phyloP scores from a whole-genome alignment of 352 stramenopile species.

The Stramenopiles sp. region DNA sequence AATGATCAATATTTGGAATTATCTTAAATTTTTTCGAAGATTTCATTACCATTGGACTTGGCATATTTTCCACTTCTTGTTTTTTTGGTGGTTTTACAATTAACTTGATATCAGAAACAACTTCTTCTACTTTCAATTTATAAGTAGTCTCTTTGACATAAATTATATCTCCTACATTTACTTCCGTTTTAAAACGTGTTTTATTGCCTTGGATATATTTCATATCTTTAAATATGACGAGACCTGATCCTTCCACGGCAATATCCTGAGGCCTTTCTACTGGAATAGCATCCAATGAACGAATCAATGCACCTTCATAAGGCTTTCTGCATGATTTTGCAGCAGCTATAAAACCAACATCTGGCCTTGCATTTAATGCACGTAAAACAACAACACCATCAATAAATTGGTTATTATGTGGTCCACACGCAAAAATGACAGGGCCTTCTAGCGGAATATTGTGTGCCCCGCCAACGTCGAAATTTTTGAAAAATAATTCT shows the following conservation, averaged over 20 bases:
- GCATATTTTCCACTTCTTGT: background rate
- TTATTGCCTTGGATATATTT: slow-evolving; percentile 28
- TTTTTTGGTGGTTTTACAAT: slow-evolving; percentile 31
- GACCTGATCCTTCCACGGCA: slow-evolving; percentile 39
- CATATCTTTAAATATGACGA: slow-evolving; percentile 25
- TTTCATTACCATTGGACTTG: slow-evolving; percentile 10
- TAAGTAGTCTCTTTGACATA: slow-evolving; percentile 44
- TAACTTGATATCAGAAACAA: slow-evolving; percentile 58
- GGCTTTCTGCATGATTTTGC: slow-evolving; percentile 81
- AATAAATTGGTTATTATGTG: slow-evolving; percentile 98
- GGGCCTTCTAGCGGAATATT: too few species aligned
- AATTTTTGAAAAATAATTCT: too few species aligned
- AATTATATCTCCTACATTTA: slow-evolving; percentile 40
- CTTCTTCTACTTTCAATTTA: slow-evolving; percentile 49
- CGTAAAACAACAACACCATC: slow-evolving; percentile 82
- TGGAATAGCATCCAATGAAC: slow-evolving; percentile 81
- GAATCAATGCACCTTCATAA: slow-evolving; percentile 78
- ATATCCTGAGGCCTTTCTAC: slow-evolving; percentile 84
- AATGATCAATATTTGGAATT: slow-evolving; percentile 70
- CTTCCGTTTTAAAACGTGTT: slow-evolving; percentile 33
- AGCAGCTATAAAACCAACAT: slow-evolving; percentile 85
- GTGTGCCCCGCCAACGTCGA: too few species aligned
- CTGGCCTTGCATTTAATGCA: too few species aligned
- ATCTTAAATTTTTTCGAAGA: slow-evolving; percentile 45
- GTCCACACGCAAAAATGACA: too few species aligned